These are phyloP conservation scores for Penicillium manginii DNA, from an alignment of 495 filamentous ascomycete genomes.

Conservation along the genomic window DNA sequence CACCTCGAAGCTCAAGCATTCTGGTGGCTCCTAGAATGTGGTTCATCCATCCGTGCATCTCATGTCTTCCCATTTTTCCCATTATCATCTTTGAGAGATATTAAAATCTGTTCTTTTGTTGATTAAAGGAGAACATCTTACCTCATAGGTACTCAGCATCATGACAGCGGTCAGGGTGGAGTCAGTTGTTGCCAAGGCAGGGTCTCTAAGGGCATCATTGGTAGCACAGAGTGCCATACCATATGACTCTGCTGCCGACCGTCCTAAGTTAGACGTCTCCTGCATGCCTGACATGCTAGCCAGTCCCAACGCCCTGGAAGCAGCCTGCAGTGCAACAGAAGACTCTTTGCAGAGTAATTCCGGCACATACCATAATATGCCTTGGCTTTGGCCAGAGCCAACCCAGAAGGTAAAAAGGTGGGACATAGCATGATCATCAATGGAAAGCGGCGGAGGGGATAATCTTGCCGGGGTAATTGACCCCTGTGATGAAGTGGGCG, in stretches of 20 bases:
- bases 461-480: too few relatives aligned
- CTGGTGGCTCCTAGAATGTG: conserved; percentile 19
- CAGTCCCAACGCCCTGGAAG: conserved; percentile 20
- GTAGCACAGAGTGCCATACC: conserved; percentile 17
- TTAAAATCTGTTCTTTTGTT: background rate
- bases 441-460: conserved; percentile 7
- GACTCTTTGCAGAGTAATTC: conserved; percentile 8
- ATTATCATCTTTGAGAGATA: conserved; percentile 13
- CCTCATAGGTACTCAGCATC: conserved; percentile 29
- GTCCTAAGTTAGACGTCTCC: conserved; percentile 2
- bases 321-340: conserved; percentile 16
- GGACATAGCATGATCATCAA: conserved; percentile 11
- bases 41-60: conserved; percentile 17
- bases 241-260: conserved; percentile 19
- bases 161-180: conserved; percentile 26
- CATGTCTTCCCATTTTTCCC: conserved; percentile 5
- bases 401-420: conserved; percentile 19
- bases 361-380: conserved; percentile 14
- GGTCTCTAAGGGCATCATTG: conserved; percentile 20
- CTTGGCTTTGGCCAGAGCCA: conserved; percentile 11
- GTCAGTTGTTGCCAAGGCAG: conserved; percentile 15
- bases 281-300: conserved; percentile 15
- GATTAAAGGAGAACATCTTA: conserved; percentile 9
- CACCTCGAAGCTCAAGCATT: conserved; percentile 23
- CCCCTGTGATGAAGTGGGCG: too few relatives aligned